Evolutionary conservation across 805 yeast genomes (phyloP).

Genomic region (Hyphopichia homilentoma): DNA sequence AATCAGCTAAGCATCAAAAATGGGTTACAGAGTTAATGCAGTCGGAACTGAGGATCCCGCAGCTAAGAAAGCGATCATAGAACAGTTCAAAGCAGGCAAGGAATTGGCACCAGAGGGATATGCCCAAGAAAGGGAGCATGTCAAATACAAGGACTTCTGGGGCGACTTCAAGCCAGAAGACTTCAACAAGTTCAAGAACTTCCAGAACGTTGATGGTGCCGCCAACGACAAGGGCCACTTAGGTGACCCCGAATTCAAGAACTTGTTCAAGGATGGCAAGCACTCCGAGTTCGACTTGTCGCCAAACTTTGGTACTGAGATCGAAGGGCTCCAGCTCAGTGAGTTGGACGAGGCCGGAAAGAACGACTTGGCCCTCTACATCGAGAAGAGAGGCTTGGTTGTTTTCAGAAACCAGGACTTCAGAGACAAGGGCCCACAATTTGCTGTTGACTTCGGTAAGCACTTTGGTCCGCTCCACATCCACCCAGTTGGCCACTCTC

Average conservation of each 20-base stretch:
- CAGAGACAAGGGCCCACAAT: slow-evolving; percentile 21
- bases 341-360: slow-evolving; percentile 22
- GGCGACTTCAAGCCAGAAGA: slow-evolving; percentile 13
- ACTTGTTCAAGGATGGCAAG: slow-evolving; percentile 12
- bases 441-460: slow-evolving; percentile 17
- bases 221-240: slow-evolving; percentile 23
- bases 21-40: no score
- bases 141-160: slow-evolving; percentile 21
- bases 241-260: slow-evolving; percentile 17
- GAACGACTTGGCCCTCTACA: slow-evolving; percentile 22
- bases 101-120: slow-evolving; percentile 4
- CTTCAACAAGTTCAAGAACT: slow-evolving; percentile 15
- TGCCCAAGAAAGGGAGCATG: slow-evolving; percentile 9
- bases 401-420: slow-evolving; percentile 23
- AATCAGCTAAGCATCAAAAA: no score
- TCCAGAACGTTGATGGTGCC: slow-evolving; percentile 15
- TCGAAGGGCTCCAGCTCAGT: slow-evolving; percentile 21
- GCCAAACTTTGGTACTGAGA: slow-evolving; percentile 24
- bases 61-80: no score
- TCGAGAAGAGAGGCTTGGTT: slow-evolving; percentile 23
- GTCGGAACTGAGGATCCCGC: no score
- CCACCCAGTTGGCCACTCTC: slow-evolving; percentile 19
- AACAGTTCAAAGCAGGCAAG: neutral
- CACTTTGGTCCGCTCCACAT: slow-evolving; percentile 26
- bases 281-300: slow-evolving; percentile 16